Evolutionary conservation across 257 asterid species (phyloP), one percentile per base, ranked within the genome.

Genomic region (Fraxinus quadrangulata): DNA sequence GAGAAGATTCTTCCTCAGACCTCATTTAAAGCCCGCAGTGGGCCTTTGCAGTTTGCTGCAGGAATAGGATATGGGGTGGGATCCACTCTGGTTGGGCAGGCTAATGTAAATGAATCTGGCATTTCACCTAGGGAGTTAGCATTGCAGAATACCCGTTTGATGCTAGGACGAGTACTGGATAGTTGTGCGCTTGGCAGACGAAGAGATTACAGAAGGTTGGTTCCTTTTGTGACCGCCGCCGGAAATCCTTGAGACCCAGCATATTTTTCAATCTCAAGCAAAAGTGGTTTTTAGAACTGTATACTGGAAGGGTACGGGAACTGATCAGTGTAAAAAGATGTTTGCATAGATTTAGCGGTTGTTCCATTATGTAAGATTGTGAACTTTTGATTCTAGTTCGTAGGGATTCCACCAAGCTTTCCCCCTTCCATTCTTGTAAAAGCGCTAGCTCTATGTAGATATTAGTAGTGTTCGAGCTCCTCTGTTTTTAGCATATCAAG

Each of bases 21-120:
- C 67, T 96, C 99, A 39, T 92, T 92, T 54, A 96, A 93, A 84
- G 97, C 99, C 47, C 93, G 98, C 30, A 96, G 99, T 42, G 99
- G 99, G 28, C 98, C 99, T 0, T 77, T 92, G 81, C 99, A 92
- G 89, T 96, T 89, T 78, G 88, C 91, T 7, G 81, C 91, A 30
- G 96, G 89, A 12, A 73, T 78, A 21, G 97, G 92, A 7, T 84
- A 75, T 36, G 94, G 96, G 47, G 45, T 82, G 2, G 89, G 94
- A 37, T 85, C 84, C 26, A 71, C 81, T 0, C 70, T 82, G 8
- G 75, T 76, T 7, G 80, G 86, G 77, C 96, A 81, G 61, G 81
- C 77, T 40, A 83, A 79, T 80, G 79, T 83, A 4, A 71, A 71
- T 17, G 98, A 92, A 77, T 85, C 95, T 0, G 89, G 96, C 39